Conservation (phyloP, 805 yeast species). For the Jamesozyma lodderae region DNA sequence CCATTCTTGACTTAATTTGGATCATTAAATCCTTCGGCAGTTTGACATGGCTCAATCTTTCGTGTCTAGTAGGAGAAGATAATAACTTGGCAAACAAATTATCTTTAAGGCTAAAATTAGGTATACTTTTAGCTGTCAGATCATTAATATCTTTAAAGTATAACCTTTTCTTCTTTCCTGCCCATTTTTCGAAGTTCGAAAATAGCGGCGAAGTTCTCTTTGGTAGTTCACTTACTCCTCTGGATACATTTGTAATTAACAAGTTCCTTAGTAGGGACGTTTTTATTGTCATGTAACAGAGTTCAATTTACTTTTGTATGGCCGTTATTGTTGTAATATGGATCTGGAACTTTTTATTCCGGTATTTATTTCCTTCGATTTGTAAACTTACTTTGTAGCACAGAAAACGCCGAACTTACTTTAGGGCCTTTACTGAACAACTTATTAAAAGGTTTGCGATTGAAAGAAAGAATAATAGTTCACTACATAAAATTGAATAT, state of each 20-base stretch:
- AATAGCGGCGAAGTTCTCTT: constrained; percentile 8
- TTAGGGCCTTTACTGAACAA: too few relatives aligned
- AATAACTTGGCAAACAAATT: constrained; percentile 35
- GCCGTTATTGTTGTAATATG: too few relatives aligned
- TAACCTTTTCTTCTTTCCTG: constrained; percentile 23
- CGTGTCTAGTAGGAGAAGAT: constrained; percentile 38
- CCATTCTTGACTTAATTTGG: constrained; percentile 24
- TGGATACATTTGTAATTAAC: too few relatives aligned
- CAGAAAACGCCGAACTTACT: too few relatives aligned
- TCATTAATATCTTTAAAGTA: constrained; percentile 5
- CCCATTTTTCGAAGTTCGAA: constrained; percentile 30
- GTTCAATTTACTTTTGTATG: too few relatives aligned
- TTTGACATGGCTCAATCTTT: constrained; percentile 28
- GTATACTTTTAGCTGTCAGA: background rate
- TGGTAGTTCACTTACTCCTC: too few relatives aligned
- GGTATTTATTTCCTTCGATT: background rate
- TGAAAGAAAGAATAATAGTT: too few relatives aligned
- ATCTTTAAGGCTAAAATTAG: constrained; percentile 12
- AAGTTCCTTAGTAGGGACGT: too few relatives aligned
- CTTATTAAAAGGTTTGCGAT: background rate
- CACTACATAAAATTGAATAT: background rate
- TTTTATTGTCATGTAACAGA: too few relatives aligned
- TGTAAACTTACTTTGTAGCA: too few relatives aligned
- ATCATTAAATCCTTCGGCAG: constrained; percentile 35
- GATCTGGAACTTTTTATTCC: background rate